Evolutionary conservation across 257 asterid species (phyloP).

Genomic region (Oldenlandia corymbosa): DNA sequence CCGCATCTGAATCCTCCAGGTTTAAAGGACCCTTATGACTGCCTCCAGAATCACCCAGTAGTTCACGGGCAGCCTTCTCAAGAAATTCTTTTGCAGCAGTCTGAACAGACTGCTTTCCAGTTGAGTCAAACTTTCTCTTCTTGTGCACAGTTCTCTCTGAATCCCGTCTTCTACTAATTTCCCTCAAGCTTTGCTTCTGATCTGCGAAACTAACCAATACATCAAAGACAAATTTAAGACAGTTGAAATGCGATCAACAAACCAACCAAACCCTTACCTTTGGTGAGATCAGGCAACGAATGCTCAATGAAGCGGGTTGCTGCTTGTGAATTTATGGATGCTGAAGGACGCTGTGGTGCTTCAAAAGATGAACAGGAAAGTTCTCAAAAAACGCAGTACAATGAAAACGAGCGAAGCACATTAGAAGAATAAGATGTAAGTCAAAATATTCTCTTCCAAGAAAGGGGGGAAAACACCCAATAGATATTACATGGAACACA

Average conservation of each 20-base stretch:
- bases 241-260: background rate
- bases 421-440: background rate
- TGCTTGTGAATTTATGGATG: conserved; percentile 64
- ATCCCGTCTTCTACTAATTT: conserved; percentile 60
- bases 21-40: conserved; percentile 77
- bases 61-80: conserved; percentile 88
- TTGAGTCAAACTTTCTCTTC: conserved; percentile 66
- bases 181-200: conserved; percentile 82
- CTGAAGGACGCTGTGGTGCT: conserved; percentile 87
- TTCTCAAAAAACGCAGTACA: background rate
- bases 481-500: background rate
- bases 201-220: conserved; percentile 52
- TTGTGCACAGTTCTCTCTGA: conserved; percentile 48
- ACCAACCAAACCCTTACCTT: conserved; percentile 42
- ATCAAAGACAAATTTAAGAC: conserved; percentile 29
- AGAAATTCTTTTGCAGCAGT: conserved; percentile 90
- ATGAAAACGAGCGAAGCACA: conserved; percentile 9
- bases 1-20: conserved; percentile 57
- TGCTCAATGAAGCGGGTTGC: conserved; percentile 92
- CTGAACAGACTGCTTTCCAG: conserved; percentile 70
- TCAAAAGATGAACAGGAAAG: conserved; percentile 25
- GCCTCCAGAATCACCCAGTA: conserved; percentile 71
- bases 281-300: conserved; percentile 86
- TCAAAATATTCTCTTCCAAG: background rate
- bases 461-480: background rate